A percentile compares a stretch with the other conserved stretches of the same genome.
phyloP scores from a whole-genome alignment of 1,139 yeast genomes.

The Meyerozyma guilliermondii region DNA sequence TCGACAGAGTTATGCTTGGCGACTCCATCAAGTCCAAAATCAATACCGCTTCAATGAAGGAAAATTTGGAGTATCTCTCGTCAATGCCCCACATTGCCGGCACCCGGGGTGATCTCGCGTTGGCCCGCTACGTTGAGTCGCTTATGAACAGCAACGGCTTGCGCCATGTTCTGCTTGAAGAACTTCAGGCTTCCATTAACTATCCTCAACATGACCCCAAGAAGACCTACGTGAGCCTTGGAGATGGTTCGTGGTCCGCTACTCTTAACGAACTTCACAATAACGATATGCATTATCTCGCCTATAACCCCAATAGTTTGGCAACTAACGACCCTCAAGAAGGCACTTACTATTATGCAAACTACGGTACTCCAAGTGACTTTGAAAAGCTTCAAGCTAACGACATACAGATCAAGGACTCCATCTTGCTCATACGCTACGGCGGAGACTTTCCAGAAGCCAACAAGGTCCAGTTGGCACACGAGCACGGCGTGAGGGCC shows the following conservation, averaged over 20 bases:
- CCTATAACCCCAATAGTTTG: slow-evolving; percentile 68
- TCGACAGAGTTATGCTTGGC: slow-evolving; percentile 49
- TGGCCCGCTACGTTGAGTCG: slow-evolving; percentile 60
- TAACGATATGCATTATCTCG: slow-evolving; percentile 28
- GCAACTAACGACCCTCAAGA: slow-evolving; percentile 43
- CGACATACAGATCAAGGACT: slow-evolving; percentile 29
- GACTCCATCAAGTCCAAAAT: slow-evolving; percentile 46
- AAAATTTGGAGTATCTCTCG: slow-evolving; percentile 68
- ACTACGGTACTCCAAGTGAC: slow-evolving; percentile 63
- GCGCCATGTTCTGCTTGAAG: slow-evolving; percentile 43
- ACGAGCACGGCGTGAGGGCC: slow-evolving; percentile 27
- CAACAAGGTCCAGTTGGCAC: slow-evolving; percentile 32
- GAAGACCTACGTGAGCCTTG: slow-evolving; percentile 26
- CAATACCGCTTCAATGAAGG: slow-evolving; percentile 56
- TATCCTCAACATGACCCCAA: slow-evolving; percentile 32
- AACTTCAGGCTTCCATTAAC: slow-evolving; percentile 53
- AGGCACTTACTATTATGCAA: slow-evolving; percentile 50
- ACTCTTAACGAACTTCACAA: slow-evolving; percentile 29
- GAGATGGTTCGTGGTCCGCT: slow-evolving; percentile 34
- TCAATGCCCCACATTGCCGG: slow-evolving; percentile 88
- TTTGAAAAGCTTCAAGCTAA: slow-evolving; percentile 35
- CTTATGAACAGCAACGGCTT: slow-evolving; percentile 57
- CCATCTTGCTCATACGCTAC: slow-evolving; percentile 58
- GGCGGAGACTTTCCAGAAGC: slow-evolving; percentile 44
- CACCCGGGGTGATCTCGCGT: slow-evolving; percentile 72